These are phyloP conservation scores for Pseudopyricularia javanii DNA, from an alignment of 2,329 filamentous ascomycete genomes.

Conservation along the genomic window DNA sequence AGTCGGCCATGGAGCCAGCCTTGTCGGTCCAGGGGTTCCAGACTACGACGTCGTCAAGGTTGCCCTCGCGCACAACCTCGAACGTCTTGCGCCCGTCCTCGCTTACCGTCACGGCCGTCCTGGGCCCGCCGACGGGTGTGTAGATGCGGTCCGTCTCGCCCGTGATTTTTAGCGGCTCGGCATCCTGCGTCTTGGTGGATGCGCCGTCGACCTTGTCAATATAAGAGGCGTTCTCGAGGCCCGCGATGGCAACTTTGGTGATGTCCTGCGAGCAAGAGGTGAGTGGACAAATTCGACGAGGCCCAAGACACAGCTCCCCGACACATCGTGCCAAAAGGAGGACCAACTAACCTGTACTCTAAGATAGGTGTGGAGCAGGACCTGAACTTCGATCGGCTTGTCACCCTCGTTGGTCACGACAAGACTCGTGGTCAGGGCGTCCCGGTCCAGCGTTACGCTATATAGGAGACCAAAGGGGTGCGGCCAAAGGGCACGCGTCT, in stretches of 20 bases:
- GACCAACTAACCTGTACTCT: slow-evolving; percentile 55
- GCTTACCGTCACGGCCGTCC: slow-evolving; percentile 43
- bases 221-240: slow-evolving; percentile 67
- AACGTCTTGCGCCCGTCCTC: slow-evolving; percentile 54
- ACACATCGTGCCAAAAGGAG: not conserved
- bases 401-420: slow-evolving; percentile 82
- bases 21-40: slow-evolving; percentile 97
- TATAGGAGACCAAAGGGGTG: slow-evolving; percentile 85
- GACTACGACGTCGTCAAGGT: slow-evolving; percentile 76
- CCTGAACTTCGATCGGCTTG: slow-evolving; percentile 79
- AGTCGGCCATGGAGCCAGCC: slow-evolving; percentile 71
- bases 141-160: slow-evolving; percentile 85
- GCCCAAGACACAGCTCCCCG: not conserved
- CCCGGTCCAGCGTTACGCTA: slow-evolving; percentile 71
- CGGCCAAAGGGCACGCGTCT: slow-evolving; percentile 64
- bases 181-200: slow-evolving; percentile 51
- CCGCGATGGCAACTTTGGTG: slow-evolving; percentile 55
- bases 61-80: slow-evolving; percentile 71
- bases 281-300: not conserved
- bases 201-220: slow-evolving; percentile 68
- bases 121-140: slow-evolving; percentile 52
- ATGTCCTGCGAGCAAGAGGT: slow-evolving; percentile 68
- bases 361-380: slow-evolving; percentile 85
- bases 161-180: slow-evolving; percentile 52
- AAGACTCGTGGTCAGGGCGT: slow-evolving; percentile 66